These are phyloP conservation scores for Apiospora marii DNA, from an alignment of 2,329 filamentous ascomycete species.

Conservation along the genomic window DNA sequence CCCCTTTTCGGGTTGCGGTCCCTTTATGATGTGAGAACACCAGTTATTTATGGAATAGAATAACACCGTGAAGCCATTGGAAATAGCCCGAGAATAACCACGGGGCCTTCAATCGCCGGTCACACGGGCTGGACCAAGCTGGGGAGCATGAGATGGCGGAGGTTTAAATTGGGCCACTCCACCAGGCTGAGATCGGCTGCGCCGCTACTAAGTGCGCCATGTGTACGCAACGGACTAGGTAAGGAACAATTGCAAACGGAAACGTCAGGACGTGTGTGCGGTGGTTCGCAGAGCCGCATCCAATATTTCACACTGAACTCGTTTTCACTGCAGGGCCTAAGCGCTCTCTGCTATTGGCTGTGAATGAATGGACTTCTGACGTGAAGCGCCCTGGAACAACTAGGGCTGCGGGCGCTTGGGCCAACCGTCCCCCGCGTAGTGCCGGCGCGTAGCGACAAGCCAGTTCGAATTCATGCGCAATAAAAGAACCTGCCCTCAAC, in stretches of 20 bases:
- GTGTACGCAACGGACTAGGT: neutral
- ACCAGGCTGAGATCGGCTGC: neutral
- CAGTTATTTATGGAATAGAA: neutral
- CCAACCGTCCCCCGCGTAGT: neutral
- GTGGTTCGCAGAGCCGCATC: neutral
- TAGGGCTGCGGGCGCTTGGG: constrained; percentile 2
- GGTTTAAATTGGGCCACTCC: neutral
- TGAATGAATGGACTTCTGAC: neutral
- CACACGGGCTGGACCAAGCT: neutral
- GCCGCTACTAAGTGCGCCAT: neutral
- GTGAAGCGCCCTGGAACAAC: neutral
- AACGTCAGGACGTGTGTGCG: neutral
- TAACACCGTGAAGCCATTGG: neutral
- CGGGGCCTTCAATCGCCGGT: neutral
- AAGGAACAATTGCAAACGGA: neutral
- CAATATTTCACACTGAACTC: neutral
- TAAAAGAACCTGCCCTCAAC: neutral
- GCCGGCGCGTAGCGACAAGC: neutral
- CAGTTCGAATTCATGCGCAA: neutral
- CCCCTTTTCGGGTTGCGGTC: neutral
- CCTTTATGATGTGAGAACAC: neutral
- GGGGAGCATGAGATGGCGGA: neutral
- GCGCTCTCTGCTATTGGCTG: neutral
- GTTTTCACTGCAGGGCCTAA: neutral
- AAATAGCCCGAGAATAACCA: neutral